Base-by-base conservation (phyloP, 1,139 yeast species). In the Ashbya aceris region DNA sequence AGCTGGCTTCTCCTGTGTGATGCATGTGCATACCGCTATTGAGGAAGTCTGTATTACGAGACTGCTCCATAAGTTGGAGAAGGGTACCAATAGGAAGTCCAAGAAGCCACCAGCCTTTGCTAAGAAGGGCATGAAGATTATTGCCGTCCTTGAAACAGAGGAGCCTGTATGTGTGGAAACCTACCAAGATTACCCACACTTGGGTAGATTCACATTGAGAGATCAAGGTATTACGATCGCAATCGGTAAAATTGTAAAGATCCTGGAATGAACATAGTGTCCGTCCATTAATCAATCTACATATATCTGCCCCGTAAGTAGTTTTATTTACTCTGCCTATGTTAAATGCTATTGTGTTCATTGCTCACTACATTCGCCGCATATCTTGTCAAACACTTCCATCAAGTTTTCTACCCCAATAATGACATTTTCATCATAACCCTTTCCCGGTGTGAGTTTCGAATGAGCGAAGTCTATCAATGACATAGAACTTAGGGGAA, bases 181-280 rank as follows among this genome's bases (percentile, higher is more conserved):
- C 41, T 91, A 83, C 64, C 79, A 73, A 51, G 94, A 85, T 60
- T 84, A 87, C 63, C 96, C 91, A 52, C 97, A 91, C 69, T 76
- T 91, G 58, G 99, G 98, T 63, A 82, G 99, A 68, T 91, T 91
- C 65, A 91, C 98, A 32, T 76, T 91, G 66, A 86, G 99, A 74
- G 98, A 91, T 67, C 97, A 91, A 70, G 98, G 98, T 62, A 79
- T 79, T 50, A 91, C 98, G 43, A 87, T 91, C 67, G 99, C 98
- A 52, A 93, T 91, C 67, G 99, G 99, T 68, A 89, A 89, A 70
- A 86, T 91, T 58, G 79, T 86, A 45, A 83, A 82, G 66, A 69
- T 83, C 52, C 71, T 82, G 54, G 72, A 66, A 41, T 64, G 56
- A 48, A 33, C 13, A n/a, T 32, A 26, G 28, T 14, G 28, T 34